A percentile compares a stretch with the other conserved stretches of the same genome.
Evolutionary conservation across 352 stramenopile genomes (phyloP).

Genomic region (Pseudoperonospora humuli): DNA sequence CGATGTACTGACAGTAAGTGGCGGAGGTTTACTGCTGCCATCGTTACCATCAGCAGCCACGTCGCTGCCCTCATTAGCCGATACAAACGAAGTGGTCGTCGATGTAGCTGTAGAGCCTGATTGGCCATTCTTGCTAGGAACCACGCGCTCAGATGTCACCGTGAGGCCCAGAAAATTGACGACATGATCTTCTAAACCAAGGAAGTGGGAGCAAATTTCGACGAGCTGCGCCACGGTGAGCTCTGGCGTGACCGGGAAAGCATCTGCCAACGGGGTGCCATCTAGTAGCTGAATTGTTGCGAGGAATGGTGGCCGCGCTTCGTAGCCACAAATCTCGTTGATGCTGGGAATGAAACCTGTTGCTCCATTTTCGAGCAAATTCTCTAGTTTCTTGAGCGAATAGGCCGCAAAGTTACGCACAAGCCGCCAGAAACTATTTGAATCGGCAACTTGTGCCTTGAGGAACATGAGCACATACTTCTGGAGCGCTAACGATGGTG

Average conservation of each 20-base stretch:
- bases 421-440: conserved; percentile 67
- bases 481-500: conserved; percentile 79
- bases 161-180: conserved; percentile 67
- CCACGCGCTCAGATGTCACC: conserved; percentile 42
- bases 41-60: conserved; percentile 15
- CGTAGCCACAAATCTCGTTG: conserved; percentile 90
- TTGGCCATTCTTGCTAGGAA: conserved; percentile 14
- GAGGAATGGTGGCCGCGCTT: conserved; percentile 89
- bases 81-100: conserved; percentile 27
- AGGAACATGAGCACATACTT: conserved; percentile 90
- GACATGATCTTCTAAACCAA: conserved; percentile 85
- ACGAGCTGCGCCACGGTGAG: conserved; percentile 86
- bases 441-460: conserved; percentile 61
- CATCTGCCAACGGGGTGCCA: conserved; percentile 83
- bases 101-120: conserved; percentile 16
- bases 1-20: conserved; percentile 17
- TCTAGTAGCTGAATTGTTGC: conserved; percentile 91
- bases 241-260: conserved; percentile 90
- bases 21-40: conserved; percentile 4
- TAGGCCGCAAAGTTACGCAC: conserved; percentile 88
- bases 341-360: conserved; percentile 92
- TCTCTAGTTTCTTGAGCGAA: conserved; percentile 88
- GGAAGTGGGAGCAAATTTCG: conserved; percentile 89
- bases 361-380: conserved; percentile 75
- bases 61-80: conserved; percentile 25